A percentile compares a stretch with the other conserved stretches of the same genome.
phyloP scores from a whole-genome alignment of 2,329 filamentous ascomycete genomes.

The Stachybotrys chlorohalonatus region DNA sequence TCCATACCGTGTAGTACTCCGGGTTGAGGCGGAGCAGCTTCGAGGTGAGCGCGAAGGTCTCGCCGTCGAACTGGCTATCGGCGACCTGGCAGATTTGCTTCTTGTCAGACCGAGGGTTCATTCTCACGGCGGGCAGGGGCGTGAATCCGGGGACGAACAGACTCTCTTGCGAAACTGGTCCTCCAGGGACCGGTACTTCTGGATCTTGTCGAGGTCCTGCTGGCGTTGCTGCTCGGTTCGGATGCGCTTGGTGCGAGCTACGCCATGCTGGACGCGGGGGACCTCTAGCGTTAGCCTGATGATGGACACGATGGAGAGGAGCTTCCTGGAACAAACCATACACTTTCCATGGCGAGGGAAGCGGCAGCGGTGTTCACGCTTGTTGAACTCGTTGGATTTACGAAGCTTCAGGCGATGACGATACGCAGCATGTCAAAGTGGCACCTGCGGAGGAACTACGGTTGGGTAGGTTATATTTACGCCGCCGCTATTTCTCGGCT shows the following conservation, averaged over 20 bases:
- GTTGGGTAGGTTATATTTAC: neutral
- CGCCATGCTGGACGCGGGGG: slow-evolving; percentile 58
- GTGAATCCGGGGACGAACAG: neutral
- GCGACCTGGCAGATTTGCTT: slow-evolving; percentile 17
- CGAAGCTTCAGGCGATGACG: neutral
- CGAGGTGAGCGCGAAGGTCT: slow-evolving; percentile 60
- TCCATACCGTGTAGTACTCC: slow-evolving; percentile 89
- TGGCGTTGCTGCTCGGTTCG: slow-evolving; percentile 62
- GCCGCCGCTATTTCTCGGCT: neutral
- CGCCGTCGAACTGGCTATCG: slow-evolving; percentile 37
- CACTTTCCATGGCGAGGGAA: neutral
- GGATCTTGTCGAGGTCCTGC: slow-evolving; percentile 67
- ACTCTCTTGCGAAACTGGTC: slow-evolving; percentile 59
- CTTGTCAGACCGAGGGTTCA: neutral
- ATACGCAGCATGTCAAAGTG: neutral
- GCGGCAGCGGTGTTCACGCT: too few relatives aligned
- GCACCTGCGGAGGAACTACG: neutral
- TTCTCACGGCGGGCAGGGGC: too few relatives aligned
- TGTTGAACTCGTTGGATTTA: neutral
- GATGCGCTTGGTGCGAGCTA: slow-evolving; percentile 56
- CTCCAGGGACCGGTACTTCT: slow-evolving; percentile 65
- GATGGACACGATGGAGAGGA: too few relatives aligned
- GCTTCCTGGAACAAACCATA: neutral
- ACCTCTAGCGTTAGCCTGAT: neutral
- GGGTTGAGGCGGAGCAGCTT: slow-evolving; percentile 69